A percentile compares a stretch with the other conserved stretches of the same genome.
Evolutionary conservation across 768 basidiomycete species (phyloP).

Genomic region (Collybia sordida): DNA sequence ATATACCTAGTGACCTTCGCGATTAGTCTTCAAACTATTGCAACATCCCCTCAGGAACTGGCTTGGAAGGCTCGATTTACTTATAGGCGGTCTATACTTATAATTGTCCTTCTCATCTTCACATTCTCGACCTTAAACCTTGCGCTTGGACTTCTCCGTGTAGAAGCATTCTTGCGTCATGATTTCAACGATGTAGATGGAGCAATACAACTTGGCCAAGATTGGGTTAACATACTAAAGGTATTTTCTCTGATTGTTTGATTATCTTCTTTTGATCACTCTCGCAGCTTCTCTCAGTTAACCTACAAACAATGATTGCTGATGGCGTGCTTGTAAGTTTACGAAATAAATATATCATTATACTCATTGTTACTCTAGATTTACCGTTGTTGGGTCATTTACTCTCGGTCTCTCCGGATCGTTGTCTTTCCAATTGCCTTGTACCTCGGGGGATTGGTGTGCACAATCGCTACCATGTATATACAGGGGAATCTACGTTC

Average conservation of each 20-base stretch:
- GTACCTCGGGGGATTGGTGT: slow-evolving; percentile 12
- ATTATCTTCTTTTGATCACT: background rate
- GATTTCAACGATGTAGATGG: background rate
- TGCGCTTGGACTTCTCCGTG: background rate
- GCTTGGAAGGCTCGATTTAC: background rate
- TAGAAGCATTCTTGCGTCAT: background rate
- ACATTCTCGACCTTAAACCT: background rate
- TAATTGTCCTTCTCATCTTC: background rate
- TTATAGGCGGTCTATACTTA: background rate
- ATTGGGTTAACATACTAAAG: background rate
- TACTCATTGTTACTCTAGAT: slow-evolving; percentile 9
- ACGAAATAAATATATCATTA: background rate
- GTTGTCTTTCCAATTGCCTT: slow-evolving; percentile 14
- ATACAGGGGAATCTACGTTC: background rate
- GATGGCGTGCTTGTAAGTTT: background rate
- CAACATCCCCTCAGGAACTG: background rate
- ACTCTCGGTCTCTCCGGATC: slow-evolving; percentile 7
- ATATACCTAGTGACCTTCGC: background rate
- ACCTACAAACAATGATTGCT: background rate
- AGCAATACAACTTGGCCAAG: too few relatives aligned
- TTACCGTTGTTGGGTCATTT: slow-evolving; percentile 20
- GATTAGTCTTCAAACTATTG: background rate
- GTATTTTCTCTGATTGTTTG: background rate
- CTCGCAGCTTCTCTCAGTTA: background rate
- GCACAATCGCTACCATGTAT: background rate